A percentile compares a stretch with the other conserved stretches of the same genome.
Evolutionary conservation across 1,139 yeast genomes (phyloP).

Genomic region (Suhomyces atakaporum): DNA sequence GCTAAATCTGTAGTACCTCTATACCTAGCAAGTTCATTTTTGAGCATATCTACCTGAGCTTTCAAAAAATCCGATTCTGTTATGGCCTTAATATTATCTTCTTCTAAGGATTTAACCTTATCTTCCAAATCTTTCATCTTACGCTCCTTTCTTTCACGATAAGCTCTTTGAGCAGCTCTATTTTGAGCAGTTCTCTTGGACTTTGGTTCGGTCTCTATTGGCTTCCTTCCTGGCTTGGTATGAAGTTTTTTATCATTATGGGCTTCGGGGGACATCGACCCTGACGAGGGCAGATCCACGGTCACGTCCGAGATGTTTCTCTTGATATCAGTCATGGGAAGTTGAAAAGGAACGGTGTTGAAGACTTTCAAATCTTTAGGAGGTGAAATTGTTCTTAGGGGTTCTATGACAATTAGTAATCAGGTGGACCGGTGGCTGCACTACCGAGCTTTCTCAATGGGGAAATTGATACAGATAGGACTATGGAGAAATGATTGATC

Average conservation of each 20-base stretch:
- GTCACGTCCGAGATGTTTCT: slow-evolving; percentile 34
- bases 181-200: slow-evolving; percentile 94
- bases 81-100: slow-evolving; percentile 60
- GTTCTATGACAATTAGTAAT: slow-evolving; percentile 8
- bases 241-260: slow-evolving; percentile 43
- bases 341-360: not conserved
- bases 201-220: slow-evolving; percentile 74
- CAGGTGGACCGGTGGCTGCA: slow-evolving; percentile 5
- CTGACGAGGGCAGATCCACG: slow-evolving; percentile 12
- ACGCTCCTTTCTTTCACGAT: slow-evolving; percentile 88
- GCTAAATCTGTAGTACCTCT: slow-evolving; percentile 48
- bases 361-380: slow-evolving; percentile 1
- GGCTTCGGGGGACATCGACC: slow-evolving; percentile 20
- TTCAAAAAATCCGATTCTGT: slow-evolving; percentile 74
- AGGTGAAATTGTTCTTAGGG: slow-evolving; percentile 1
- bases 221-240: slow-evolving; percentile 63
- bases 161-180: slow-evolving; percentile 96
- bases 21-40: slow-evolving; percentile 68
- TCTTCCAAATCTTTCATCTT: slow-evolving; percentile 86
- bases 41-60: slow-evolving; percentile 73
- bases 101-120: slow-evolving; percentile 70
- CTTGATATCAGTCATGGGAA: slow-evolving; percentile 37
- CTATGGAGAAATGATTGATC: no score
- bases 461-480: no score
- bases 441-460: slow-evolving; percentile 4